phyloP scores from a whole-genome alignment of 768 basidiomycete species.

The Tricholoma matsutake region DNA sequence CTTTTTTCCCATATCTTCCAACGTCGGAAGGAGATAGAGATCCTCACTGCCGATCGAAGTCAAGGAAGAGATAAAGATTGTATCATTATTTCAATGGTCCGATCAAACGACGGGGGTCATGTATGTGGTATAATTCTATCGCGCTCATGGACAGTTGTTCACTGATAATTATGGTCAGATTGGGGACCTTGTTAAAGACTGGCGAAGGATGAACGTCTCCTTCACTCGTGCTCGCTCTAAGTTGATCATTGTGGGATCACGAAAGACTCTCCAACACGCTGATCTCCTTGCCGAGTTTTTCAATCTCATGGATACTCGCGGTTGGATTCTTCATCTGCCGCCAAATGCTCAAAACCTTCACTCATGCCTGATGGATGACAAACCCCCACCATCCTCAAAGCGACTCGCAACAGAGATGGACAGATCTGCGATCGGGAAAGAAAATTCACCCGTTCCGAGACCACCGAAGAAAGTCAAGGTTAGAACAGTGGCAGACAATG shows the following conservation, averaged over 20 bases:
- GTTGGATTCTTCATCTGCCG: constrained; percentile 69
- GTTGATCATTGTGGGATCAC: constrained; percentile 87
- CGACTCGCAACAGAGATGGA: constrained; percentile 24
- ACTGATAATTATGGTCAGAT: constrained; percentile 45
- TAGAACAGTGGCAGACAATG: constrained; percentile 30
- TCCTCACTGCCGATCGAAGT: constrained; percentile 89
- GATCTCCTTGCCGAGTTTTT: constrained; percentile 75
- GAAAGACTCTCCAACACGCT: constrained; percentile 63
- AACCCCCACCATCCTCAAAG: constrained; percentile 16
- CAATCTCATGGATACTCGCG: constrained; percentile 61
- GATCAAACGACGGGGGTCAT: constrained; percentile 75
- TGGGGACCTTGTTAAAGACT: constrained; percentile 92
- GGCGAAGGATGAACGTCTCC: constrained; percentile 95
- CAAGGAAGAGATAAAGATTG: constrained; percentile 97
- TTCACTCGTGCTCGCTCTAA: constrained; percentile 93
- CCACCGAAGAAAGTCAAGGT: constrained; percentile 19
- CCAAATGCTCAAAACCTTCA: constrained; percentile 54
- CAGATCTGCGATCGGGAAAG: neutral
- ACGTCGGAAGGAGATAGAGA: constrained; percentile 60
- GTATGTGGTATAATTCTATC: constrained; percentile 41
- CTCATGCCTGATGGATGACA: constrained; percentile 17
- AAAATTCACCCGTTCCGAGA: neutral
- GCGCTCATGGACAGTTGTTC: neutral
- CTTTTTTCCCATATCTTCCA: constrained; percentile 67
- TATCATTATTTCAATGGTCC: constrained; percentile 88